Evolutionary conservation across 2,329 filamentous ascomycete species (phyloP).

Genomic region (Leptographium lundbergii): DNA sequence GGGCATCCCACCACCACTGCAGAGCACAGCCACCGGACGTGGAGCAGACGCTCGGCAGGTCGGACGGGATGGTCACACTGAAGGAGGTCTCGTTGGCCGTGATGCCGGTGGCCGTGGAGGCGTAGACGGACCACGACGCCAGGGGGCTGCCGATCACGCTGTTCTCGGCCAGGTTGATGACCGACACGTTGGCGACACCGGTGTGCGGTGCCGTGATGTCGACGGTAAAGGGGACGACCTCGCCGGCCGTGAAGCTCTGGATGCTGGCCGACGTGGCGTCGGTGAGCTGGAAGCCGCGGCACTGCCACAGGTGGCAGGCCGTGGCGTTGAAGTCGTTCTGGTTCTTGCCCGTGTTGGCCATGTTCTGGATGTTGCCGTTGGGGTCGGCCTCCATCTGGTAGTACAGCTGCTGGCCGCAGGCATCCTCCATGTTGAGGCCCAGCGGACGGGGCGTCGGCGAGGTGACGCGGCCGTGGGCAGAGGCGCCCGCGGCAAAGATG

Average conservation of each 20-base stretch:
- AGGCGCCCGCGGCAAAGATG: conserved; percentile 26
- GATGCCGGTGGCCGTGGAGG: conserved; percentile 29
- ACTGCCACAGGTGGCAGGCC: conserved; percentile 39
- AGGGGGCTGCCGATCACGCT: conserved; percentile 33
- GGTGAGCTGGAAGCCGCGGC: conserved; percentile 44
- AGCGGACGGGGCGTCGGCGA: conserved; percentile 34
- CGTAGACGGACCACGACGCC: conserved; percentile 35
- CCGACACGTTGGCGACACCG: conserved; percentile 40
- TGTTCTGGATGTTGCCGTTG: conserved; percentile 44
- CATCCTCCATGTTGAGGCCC: conserved; percentile 34
- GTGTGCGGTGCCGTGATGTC: conserved; percentile 18
- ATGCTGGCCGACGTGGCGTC: conserved; percentile 39
- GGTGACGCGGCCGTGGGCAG: conserved; percentile 40
- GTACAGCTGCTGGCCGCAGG: conserved; percentile 41
- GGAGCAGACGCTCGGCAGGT: conserved; percentile 30
- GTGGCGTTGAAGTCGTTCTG: conserved; percentile 33
- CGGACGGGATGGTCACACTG: conserved; percentile 38
- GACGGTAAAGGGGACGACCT: conserved; percentile 29
- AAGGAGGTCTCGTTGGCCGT: conserved; percentile 33
- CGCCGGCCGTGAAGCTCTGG: conserved; percentile 35
- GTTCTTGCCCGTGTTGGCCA: conserved; percentile 32
- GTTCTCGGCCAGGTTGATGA: conserved; percentile 36
- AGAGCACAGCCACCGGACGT: conserved; percentile 35
- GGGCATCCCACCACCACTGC: conserved; percentile 42
- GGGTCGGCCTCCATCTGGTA: conserved; percentile 39